Evolutionary conservation across 106 monocot genomes (phyloP).

Genomic region (Dendrobium nobile): DNA sequence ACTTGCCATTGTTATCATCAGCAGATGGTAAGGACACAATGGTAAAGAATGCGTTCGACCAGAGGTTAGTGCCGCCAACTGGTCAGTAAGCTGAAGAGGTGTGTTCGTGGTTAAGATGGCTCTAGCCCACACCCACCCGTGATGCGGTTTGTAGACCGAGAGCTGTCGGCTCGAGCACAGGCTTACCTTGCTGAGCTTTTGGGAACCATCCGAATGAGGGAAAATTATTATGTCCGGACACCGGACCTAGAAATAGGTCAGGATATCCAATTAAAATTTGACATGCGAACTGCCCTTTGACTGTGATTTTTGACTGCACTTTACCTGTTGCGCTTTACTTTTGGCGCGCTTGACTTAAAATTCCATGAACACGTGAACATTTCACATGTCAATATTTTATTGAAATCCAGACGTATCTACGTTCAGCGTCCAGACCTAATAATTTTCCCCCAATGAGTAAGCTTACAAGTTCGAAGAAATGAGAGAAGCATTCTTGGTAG

Average conservation of each 20-base stretch:
- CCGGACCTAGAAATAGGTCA: no score
- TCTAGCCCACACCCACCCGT: conserved; percentile 37
- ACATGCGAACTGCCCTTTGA: no score
- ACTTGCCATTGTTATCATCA: conserved; percentile 7
- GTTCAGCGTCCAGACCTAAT: no score
- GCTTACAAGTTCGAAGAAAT: conserved; percentile 22
- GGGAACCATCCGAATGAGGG: conserved; percentile 22
- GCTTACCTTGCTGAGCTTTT: conserved; percentile 38
- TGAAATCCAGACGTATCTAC: no score
- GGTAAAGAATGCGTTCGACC: conserved; percentile 57
- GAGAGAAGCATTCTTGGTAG: neutral
- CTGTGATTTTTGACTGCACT: no score
- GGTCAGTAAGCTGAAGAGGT: conserved; percentile 63
- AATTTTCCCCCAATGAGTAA: neutral
- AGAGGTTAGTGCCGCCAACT: conserved; percentile 43
- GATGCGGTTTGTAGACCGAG: conserved; percentile 61
- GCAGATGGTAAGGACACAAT: conserved; percentile 5
- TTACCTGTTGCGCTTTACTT: no score
- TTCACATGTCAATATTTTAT: no score
- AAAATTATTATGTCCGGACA: no score
- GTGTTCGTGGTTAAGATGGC: conserved; percentile 44
- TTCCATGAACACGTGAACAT: no score
- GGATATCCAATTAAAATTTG: no score
- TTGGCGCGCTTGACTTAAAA: no score
- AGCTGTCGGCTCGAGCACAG: conserved; percentile 39